Base-by-base conservation (phyloP, 805 yeast genomes). In the Wickerhamomyces bisporus region DNA sequence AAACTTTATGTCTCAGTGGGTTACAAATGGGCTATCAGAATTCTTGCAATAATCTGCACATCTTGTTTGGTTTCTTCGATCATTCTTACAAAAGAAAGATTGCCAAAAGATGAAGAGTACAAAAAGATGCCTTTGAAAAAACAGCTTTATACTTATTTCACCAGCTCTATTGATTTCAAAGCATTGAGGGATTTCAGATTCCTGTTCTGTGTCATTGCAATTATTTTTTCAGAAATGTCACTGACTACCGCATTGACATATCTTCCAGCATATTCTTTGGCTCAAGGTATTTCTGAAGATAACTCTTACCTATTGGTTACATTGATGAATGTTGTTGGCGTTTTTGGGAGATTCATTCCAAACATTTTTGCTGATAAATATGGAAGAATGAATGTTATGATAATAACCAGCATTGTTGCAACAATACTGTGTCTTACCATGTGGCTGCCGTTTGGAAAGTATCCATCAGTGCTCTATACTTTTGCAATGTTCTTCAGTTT, bases 1-100 rank as follows among this genome's bases (percentile, higher is more conserved):
- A 61, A 64, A 29, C 51, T 79, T 18, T 79, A 73, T 45, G 51
- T 49, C 3, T 63, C 64, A 38, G 70, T 75, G 24, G 84, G 83
- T 0, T 79, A 67, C 43, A 56, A 64, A 15, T 79, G 84, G 84
- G 79, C 84, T 0, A 68, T 78, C 26, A 61, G 85, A 49, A 65
- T 69, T 3, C 47, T 78, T 26, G 77, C 74, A 6, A 66, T 77
- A 32, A 50, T 76, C 3, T 71, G 72, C 40, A 47, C 68, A 3
- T 60, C 49, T 4, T 66, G 75, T 38, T 53, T 70, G 25, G 23
- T 51, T 1, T 30, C 54, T 9, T 60, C 77, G 0, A 42, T 61
- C 5, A 24, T 63, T 0, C 47, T 73, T 11, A 64, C 65, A 1
- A 65, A 53, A 32, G 78, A 74, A 42, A 64, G 75, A 44, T 43